A percentile compares a stretch with the other conserved stretches of the same genome.
Conservation (phyloP, 495 filamentous ascomycete species). For the Penicillium crystallinum region DNA sequence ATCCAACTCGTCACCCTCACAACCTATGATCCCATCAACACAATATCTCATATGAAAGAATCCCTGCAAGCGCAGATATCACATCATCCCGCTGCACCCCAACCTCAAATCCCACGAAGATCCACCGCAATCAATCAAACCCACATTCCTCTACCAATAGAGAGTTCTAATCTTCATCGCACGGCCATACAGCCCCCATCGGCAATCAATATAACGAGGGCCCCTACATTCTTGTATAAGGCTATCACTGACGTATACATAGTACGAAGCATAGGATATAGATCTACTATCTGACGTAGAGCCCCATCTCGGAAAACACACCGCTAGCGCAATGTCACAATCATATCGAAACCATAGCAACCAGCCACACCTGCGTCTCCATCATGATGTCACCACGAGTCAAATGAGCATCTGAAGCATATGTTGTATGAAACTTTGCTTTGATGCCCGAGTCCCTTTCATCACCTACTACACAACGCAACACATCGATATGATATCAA, state of each 20-base stretch:
- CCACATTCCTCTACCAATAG: not conserved
- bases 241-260: not conserved
- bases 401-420: not conserved
- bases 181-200: not conserved
- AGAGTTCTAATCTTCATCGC: not conserved
- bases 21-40: not conserved
- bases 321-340: not conserved
- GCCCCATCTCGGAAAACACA: not conserved
- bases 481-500: not conserved
- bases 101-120: not conserved
- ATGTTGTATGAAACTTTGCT: not conserved
- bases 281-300: not conserved
- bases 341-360: slow-evolving; percentile 1
- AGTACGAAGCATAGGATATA: too few relatives aligned
- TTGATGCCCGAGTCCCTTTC: not conserved
- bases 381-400: not conserved
- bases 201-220: not conserved
- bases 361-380: not conserved
- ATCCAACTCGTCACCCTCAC: not conserved
- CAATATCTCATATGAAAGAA: not conserved
- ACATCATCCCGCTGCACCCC: not conserved
- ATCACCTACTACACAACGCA: not conserved
- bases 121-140: not conserved
- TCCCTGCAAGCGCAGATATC: not conserved
- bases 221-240: not conserved